Base-by-base conservation (phyloP, 2,329 filamentous ascomycete genomes). In the Xenoacremonium recifei region DNA sequence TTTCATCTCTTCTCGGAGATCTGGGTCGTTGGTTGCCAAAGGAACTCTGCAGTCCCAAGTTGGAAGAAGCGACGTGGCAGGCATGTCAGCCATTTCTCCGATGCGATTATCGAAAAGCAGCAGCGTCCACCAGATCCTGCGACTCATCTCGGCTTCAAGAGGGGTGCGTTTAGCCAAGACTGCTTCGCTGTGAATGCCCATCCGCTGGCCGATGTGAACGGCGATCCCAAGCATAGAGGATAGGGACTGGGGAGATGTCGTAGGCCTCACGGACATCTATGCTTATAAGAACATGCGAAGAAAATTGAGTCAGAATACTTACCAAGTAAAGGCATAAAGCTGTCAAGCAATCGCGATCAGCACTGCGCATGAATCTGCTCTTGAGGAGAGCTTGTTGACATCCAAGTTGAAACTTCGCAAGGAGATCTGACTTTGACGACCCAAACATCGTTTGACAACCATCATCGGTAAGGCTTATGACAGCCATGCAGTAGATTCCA, bases 101-200 rank as follows among this genome's bases (percentile, higher is more conserved):
- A 80, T 69, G 13, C 81, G 77, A 34, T 62, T 59, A 50, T 85
- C 82, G 41, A 82, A 77, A 3, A 77, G 57, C 0, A 77, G 60
- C 1, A 85, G 60, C 0, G 76, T 68, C 80, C 80, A 84, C 80
- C 80, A 84, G 0, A 84, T 67, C 23, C 80, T 65, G 21, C 80
- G 73, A 11, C 79, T 73, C 66, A 83, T 71, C 59, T 85, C 80
- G 2, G 71, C 73, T 50, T 84, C 79, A 11, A 76, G 71, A 6
- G 51, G 39, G 4, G 45, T 48, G 16, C 40, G 56, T 17, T 47
- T 55, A 2, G 55, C 35, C 12, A 57, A 48, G 1, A 45, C 48
- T 0, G 66, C 51, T 53, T 84, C 79, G 39, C 53, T 67, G 37
- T 82, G 70, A 5, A 83, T 64, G 1, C 77, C 75, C 61, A 84